Base-by-base conservation (phyloP, 192 early-diverging fungal genomes). In the Radiomyces spectabilis region DNA sequence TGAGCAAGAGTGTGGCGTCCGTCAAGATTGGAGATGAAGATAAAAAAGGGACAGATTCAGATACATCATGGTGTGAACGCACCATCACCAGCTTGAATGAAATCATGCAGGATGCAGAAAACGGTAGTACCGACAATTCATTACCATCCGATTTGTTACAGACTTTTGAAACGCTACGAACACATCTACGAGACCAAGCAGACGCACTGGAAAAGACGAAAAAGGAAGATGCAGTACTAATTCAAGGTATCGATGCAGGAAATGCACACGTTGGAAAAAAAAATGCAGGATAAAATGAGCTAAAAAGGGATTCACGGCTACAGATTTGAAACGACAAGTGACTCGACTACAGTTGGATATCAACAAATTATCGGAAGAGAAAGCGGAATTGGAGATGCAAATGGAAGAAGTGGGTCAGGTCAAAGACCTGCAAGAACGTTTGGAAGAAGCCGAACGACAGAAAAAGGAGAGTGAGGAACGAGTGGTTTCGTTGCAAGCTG, bases 321-420 rank as follows among this genome's bases (percentile, higher is more conserved):
- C 41, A 62, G 64, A 66, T 4, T 37, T 60, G 15, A 66, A 55
- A 26, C 51, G 56, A 19, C 57, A 66, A 24, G 29, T 59, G 24
- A 60, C 64, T n/a, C 53, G 55, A 10, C 26, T 60, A 25, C 58
- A 66, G 19, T 48, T 66, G 22, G 33, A 39, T 3, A 29, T 58
- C 3, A 58, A 70, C 32, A 58, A 68, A 15, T 49, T 85, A 7
- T 63, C 69, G 0, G 54, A 79, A 25, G 82, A 82, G 43, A 82
- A 82, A 41, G 63, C 43, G 9, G 10, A 56, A 21, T 26, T 50
- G 37, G 56, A 54, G 18, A 19, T 0, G 22, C n/a, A 53, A 59
- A 22, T 53, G 33, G 37, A 58, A 42, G 41, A 46, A 13, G 5
- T 35, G 33, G 33, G 13, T 35, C 13, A 24, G 16, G 10, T 45